Conservation (phyloP, 352 stramenopile genomes). For the Phytopythium aichiense region DNA sequence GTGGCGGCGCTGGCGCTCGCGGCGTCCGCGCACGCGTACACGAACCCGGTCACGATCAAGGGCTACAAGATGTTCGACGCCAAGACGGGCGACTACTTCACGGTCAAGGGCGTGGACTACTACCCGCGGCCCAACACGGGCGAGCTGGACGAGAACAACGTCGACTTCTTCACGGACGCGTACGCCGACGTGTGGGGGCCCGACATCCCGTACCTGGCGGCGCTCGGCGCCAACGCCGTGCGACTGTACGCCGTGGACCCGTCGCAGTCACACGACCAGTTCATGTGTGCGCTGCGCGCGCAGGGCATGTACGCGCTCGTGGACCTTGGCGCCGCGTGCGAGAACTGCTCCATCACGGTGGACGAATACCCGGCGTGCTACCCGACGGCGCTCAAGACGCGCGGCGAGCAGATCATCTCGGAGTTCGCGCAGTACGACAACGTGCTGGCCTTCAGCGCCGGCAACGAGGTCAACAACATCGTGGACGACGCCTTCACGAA, state of each 20-base stretch:
- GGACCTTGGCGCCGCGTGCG: conserved; percentile 48
- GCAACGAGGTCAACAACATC: conserved; percentile 83
- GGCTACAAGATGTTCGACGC: conserved; percentile 69
- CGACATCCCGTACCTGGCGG: conserved; percentile 61
- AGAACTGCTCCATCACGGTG: conserved; percentile 49
- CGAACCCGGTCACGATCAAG: conserved; percentile 42
- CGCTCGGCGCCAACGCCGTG: conserved; percentile 69
- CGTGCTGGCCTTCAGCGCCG: conserved; percentile 64
- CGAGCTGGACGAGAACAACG: conserved; percentile 58
- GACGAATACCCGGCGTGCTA: conserved; percentile 56
- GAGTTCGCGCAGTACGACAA: conserved; percentile 87
- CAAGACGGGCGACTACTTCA: conserved; percentile 53
- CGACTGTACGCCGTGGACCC: conserved; percentile 83
- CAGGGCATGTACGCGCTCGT: conserved; percentile 78
- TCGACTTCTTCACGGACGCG: conserved; percentile 85
- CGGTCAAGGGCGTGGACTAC: conserved; percentile 65
- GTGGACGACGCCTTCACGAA: conserved; percentile 36
- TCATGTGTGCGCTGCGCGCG: conserved; percentile 79
- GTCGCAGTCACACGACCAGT: conserved; percentile 72
- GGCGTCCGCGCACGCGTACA: conserved; percentile 11
- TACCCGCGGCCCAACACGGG: conserved; percentile 72
- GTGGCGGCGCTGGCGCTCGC: no score
- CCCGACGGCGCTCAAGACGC: conserved; percentile 46
- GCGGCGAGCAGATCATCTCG: conserved; percentile 72
- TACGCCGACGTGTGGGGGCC: conserved; percentile 56